Percentiles rank a stretch among this genome's conserved stretches.
These are phyloP conservation scores for Arthroderma sp. DNA, from an alignment of 2,329 filamentous ascomycete genomes.

Conservation along the genomic window DNA sequence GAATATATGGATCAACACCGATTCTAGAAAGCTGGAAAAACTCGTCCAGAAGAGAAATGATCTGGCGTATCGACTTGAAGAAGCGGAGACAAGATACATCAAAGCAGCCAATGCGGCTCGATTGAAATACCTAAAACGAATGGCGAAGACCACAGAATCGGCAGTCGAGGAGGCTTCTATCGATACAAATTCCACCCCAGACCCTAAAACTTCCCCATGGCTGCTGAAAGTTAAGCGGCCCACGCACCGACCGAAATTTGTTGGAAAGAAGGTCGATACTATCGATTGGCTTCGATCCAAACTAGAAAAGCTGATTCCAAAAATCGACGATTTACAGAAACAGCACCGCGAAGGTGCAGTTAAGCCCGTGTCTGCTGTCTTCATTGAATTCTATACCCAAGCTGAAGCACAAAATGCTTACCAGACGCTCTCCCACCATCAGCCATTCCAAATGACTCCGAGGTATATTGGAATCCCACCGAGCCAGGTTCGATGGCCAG, in stretches of 20 bases:
- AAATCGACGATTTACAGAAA: slow-evolving; percentile 53
- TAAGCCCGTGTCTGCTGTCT: slow-evolving; percentile 60
- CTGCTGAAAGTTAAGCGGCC: slow-evolving; percentile 48
- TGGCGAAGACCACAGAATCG: slow-evolving; percentile 5
- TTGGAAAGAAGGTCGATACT: slow-evolving; percentile 82
- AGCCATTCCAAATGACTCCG: slow-evolving; percentile 76
- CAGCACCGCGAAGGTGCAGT: slow-evolving; percentile 51
- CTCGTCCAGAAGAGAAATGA: slow-evolving; percentile 69
- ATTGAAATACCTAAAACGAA: slow-evolving; percentile 41
- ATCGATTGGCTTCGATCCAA: slow-evolving; percentile 73
- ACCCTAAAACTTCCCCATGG: slow-evolving; percentile 18
- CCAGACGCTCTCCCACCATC: slow-evolving; percentile 74
- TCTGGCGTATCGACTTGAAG: slow-evolving; percentile 64
- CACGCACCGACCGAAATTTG: slow-evolving; percentile 55
- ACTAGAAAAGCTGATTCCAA: slow-evolving; percentile 56
- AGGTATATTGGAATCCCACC: slow-evolving; percentile 73
- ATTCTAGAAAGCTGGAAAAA: slow-evolving; percentile 62
- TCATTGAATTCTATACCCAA: slow-evolving; percentile 77
- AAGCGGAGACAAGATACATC: slow-evolving; percentile 75
- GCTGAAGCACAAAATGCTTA: slow-evolving; percentile 72
- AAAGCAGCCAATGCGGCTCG: slow-evolving; percentile 60
- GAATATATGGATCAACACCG: slow-evolving; percentile 68
- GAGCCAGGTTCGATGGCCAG: slow-evolving; percentile 76
- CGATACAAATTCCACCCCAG: slow-evolving; percentile 14
- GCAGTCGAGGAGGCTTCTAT: slow-evolving; percentile 23